Evolutionary conservation across 2,329 filamentous ascomycete species (phyloP), one percentile per base, ranked within the genome.

Genomic region (Sporothrix luriei): DNA sequence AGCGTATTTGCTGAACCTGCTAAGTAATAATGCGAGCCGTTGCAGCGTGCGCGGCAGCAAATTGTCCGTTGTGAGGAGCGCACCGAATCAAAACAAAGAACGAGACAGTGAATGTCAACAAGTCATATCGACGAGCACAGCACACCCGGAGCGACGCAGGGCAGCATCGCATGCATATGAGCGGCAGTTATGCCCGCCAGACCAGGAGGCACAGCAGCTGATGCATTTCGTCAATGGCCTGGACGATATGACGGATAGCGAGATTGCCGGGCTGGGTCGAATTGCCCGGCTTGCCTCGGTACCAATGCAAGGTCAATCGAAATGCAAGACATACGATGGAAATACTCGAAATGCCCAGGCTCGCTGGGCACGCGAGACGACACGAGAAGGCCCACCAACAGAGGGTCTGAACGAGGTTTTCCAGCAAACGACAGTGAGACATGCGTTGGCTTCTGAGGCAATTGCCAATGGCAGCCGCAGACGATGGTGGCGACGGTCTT

Each of bases 151-250:
- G 26, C 2, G 9, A n/a, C 16, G 55, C 29, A 40, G 21, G 33
- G 19, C 55, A 59, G 33, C 43, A 33, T 61, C n/a, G 55, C 38
- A 61, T 43, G 55, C 55, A 61, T 61, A 61, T 4, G 55, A 43
- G 38, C 33, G 33, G 55, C 38, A 61, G 38, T n/a, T 14, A 43
- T 9, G 55, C 21, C 19, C 2, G 54, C 16, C 6, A 59, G 7
- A 14, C 19, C 16, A 40, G 16, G 40, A 21, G 21, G 9, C 4
- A 40, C 55, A 33, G 55, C 38, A 61, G 33, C 33, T n/a, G 33
- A n/a, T 16, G 55, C 24, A 43, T 24, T 24, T 43, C 14, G 55
- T 61, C n/a, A 61, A 59, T 24, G 55, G 55, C 29, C 19, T 61
- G 55, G 38, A 61, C 16, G 11, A 43, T 43, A 16, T 16, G 40